Evolutionary conservation across 1,284 basidiomycete genomes (phyloP).

Genomic region (Rhodofomes roseus): DNA sequence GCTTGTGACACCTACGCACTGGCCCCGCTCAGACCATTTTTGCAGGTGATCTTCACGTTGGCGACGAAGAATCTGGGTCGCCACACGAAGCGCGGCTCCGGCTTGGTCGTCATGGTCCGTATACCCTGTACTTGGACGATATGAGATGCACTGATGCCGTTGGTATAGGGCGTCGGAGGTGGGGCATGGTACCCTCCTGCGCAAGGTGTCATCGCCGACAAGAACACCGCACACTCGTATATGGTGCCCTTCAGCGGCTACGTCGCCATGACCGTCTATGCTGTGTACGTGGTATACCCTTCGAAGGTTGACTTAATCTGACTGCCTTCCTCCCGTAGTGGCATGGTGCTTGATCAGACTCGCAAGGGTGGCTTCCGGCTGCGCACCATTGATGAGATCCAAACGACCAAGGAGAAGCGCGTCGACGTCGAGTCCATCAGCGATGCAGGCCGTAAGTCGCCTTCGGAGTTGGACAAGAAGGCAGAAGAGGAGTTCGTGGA

Average conservation of each 20-base stretch:
- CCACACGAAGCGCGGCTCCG: conserved; percentile 68
- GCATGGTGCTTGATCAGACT: conserved; percentile 50
- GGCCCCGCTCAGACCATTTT: background rate
- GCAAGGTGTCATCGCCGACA: conserved; percentile 66
- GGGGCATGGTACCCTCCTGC: conserved; percentile 76
- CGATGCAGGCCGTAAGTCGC: conserved; percentile 1
- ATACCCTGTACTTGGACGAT: conserved; percentile 8
- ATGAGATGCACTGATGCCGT: background rate
- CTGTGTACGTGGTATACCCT: conserved; percentile 40
- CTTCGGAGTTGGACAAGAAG: conserved; percentile 25
- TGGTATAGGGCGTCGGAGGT: conserved; percentile 57
- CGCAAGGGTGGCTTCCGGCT: conserved; percentile 46
- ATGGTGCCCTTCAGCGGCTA: conserved; percentile 59
- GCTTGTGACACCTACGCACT: conserved; percentile 17
- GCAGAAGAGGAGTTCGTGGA: conserved; percentile 19
- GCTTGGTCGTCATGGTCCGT: conserved; percentile 61
- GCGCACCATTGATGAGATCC: conserved; percentile 42
- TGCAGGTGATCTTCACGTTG: conserved; percentile 65
- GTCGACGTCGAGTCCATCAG: conserved; percentile 4
- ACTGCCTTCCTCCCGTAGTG: conserved; percentile 31
- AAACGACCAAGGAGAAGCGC: conserved; percentile 15
- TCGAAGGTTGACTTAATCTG: background rate
- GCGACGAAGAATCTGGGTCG: conserved; percentile 68
- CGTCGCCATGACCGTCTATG: conserved; percentile 54
- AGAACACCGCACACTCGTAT: conserved; percentile 48